These are phyloP conservation scores for Galerina marginata DNA, from an alignment of 768 basidiomycete species.

Conservation along the genomic window DNA sequence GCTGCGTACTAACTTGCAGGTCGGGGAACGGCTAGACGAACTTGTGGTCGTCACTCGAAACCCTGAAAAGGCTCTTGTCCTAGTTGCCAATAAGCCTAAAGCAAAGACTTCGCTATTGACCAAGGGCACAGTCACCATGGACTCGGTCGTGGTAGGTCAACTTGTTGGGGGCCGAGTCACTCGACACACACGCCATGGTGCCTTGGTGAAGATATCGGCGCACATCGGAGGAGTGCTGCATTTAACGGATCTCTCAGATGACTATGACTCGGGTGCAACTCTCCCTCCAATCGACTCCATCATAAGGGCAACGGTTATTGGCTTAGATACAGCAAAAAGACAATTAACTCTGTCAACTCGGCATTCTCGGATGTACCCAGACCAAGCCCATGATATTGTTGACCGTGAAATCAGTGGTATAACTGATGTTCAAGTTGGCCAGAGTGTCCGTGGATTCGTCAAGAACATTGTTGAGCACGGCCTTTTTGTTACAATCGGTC, in stretches of 20 bases:
- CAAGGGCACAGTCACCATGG: conserved; percentile 64
- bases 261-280: conserved; percentile 64
- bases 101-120: conserved; percentile 50
- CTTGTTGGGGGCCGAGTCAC: conserved; percentile 82
- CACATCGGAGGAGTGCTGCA: conserved; percentile 79
- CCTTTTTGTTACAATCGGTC: conserved; percentile 85
- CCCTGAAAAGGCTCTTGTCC: conserved; percentile 82
- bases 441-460: conserved; percentile 85
- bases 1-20: conserved; percentile 63
- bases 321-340: conserved; percentile 66
- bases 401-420: conserved; percentile 74
- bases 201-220: conserved; percentile 75
- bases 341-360: conserved; percentile 85
- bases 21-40: conserved; percentile 73
- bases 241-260: conserved; percentile 82
- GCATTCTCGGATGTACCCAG: conserved; percentile 67
- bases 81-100: conserved; percentile 79
- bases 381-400: conserved; percentile 50
- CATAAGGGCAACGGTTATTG: conserved; percentile 73
- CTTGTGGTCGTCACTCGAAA: conserved; percentile 91
- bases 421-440: conserved; percentile 70
- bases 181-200: conserved; percentile 72
- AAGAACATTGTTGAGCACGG: conserved; percentile 89
- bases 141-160: conserved; percentile 73
- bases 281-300: conserved; percentile 68